phyloP scores from a whole-genome alignment of 2,329 filamentous ascomycete genomes.

The Neonectria coccinea region DNA sequence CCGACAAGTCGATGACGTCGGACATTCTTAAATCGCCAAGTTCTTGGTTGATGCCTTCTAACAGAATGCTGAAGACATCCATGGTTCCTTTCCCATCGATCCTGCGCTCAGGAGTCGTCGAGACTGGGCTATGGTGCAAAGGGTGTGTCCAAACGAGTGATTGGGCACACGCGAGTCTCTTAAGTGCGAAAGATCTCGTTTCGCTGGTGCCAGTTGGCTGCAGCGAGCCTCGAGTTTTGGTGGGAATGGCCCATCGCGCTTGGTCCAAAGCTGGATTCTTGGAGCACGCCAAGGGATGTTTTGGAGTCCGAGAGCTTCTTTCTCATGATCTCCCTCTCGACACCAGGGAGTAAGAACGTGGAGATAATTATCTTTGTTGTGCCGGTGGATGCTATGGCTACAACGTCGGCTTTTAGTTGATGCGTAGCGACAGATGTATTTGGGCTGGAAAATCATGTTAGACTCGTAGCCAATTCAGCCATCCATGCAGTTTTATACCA shows the following conservation, averaged over 20 bases:
- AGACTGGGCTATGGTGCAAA: constrained; percentile 11
- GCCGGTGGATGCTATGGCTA: too few relatives aligned
- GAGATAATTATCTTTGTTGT: too few relatives aligned
- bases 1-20: background rate
- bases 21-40: background rate
- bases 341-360: background rate
- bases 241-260: background rate
- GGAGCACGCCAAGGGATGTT: constrained; percentile 6
- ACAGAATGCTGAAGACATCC: constrained; percentile 6
- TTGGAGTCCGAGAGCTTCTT: background rate
- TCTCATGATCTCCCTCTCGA: background rate
- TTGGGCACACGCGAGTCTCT: background rate
- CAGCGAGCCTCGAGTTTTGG: background rate
- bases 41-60: background rate
- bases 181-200: background rate
- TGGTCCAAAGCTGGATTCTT: constrained; percentile 3
- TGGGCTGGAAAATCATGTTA: too few relatives aligned
- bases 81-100: constrained; percentile 8
- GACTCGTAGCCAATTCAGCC: too few relatives aligned
- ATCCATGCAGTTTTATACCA: too few relatives aligned
- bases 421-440: too few relatives aligned
- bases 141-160: constrained; percentile 7
- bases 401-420: too few relatives aligned
- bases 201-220: background rate
- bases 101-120: background rate